Conservation (phyloP, 495 filamentous ascomycete species). For the Aspergillus coremiiformis region DNA sequence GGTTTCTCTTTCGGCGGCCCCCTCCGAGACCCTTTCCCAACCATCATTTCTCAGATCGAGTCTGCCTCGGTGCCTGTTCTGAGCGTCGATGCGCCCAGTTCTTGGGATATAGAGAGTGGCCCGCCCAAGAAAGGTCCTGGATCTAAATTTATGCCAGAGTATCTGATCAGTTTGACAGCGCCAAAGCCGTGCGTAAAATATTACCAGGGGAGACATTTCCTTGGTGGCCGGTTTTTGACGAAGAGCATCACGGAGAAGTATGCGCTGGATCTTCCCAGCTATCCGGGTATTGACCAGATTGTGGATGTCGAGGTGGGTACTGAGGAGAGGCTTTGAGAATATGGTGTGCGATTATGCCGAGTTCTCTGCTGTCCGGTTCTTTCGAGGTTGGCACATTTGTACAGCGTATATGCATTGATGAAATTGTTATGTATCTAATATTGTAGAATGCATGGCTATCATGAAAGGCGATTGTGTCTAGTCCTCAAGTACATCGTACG, state of each 20-base stretch:
- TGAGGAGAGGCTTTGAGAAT: conserved; percentile 47
- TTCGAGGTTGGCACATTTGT: not conserved
- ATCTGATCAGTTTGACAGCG: conserved; percentile 83
- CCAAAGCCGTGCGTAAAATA: conserved; percentile 86
- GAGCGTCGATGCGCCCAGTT: conserved; percentile 85
- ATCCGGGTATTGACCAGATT: conserved; percentile 84
- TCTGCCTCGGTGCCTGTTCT: conserved; percentile 68
- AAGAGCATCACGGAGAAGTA: conserved; percentile 79
- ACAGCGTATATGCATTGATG: not conserved
- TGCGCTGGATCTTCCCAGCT: conserved; percentile 71
- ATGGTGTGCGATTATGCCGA: not conserved
- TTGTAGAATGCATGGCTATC: conserved; percentile 7
- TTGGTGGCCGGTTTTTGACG: conserved; percentile 84
- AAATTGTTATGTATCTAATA: not conserved
- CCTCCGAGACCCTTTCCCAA: conserved; percentile 80
- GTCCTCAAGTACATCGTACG: not conserved
- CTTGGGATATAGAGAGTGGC: conserved; percentile 85
- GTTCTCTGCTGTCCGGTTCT: not conserved
- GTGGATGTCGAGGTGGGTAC: conserved; percentile 60
- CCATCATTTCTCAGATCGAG: conserved; percentile 69
- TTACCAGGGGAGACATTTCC: conserved; percentile 79
- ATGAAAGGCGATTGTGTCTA: conserved; percentile 7
- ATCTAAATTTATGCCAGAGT: conserved; percentile 66
- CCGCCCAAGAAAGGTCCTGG: conserved; percentile 74
- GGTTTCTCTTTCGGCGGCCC: conserved; percentile 93